A percentile compares a stretch with the other conserved stretches of the same genome.
phyloP scores from a whole-genome alignment of 1,284 basidiomycete species.

The Pulchroboletus neoregius region DNA sequence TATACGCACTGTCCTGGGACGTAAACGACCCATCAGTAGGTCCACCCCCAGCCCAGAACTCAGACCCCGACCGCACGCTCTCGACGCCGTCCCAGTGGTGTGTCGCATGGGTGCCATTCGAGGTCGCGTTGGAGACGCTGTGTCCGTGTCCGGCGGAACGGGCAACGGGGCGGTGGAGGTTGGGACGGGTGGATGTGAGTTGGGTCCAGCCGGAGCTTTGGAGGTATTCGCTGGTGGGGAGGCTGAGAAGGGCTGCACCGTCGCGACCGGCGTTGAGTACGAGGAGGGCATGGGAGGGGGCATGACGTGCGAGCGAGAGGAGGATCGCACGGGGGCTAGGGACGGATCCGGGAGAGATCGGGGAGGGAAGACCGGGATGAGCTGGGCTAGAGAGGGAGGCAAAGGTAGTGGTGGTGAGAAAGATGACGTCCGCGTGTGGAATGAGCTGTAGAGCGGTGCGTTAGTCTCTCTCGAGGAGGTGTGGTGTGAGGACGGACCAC shows the following conservation, averaged over 20 bases:
- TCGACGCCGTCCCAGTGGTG: constrained; percentile 35
- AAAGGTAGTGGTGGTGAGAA: constrained; percentile 39
- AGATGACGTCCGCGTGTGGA: constrained; percentile 73
- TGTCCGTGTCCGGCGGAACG: constrained; percentile 14
- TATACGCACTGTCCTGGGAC: constrained; percentile 21
- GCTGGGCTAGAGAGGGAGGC: constrained; percentile 2
- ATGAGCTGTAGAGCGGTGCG: constrained; percentile 50
- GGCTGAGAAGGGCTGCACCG: constrained; percentile 72
- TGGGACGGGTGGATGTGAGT: constrained; percentile 5
- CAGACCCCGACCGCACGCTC: constrained; percentile 70
- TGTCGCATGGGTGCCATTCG: constrained; percentile 18
- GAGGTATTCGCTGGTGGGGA: constrained; percentile 79
- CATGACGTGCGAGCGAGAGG: constrained; percentile 62
- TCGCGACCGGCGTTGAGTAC: constrained; percentile 73
- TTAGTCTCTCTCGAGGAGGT: constrained; percentile 9
- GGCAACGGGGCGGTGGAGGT: neutral
- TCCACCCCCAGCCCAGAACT: constrained; percentile 58
- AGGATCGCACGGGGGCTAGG: constrained; percentile 68
- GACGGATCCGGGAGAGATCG: constrained; percentile 22
- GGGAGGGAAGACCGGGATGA: too few species aligned
- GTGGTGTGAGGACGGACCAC: constrained; percentile 42
- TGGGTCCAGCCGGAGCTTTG: constrained; percentile 73
- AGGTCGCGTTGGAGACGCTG: constrained; percentile 19
- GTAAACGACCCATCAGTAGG: constrained; percentile 21
- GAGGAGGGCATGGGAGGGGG: constrained; percentile 69